Evolutionary conservation across 2,329 filamentous ascomycete genomes (phyloP), one percentile per base, ranked within the genome.

Genomic region (Sporothrix euskadiensis): DNA sequence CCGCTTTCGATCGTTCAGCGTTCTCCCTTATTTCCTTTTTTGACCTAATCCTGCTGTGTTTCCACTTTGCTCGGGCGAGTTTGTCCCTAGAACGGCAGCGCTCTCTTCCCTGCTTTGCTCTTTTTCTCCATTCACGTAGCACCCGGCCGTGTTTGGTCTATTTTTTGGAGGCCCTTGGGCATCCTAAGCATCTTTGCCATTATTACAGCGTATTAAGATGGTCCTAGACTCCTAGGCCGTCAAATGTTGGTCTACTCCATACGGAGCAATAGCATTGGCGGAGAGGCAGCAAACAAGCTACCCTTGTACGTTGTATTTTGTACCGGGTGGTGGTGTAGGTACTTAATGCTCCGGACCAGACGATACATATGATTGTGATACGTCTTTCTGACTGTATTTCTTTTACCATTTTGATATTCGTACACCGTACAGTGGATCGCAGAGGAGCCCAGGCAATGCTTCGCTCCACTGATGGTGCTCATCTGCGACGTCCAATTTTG

Each of bases 291-390:
- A 59, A 71, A 35, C 22, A 71, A 68, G 71, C 71, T 73, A 73
- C 71, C 71, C 71, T 73, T 57, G 71, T 41, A 69, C 22, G 71
- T 73, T 59, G 71, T 54, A 73, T 73, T 63, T 32, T 63, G 35
- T 47, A 59, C 22, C 54, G 26, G 54, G 41, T 30, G 19, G 41
- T 63, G 56, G 44, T 49, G 26, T 63, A 71, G 22, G 41, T 52
- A 63, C 41, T 71, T 39, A 71, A 71, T 52, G 41, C 69, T 63
- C 54, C 69, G 54, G 26, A 61, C 63, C 41, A 66, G 49, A 22
- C 39, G 19, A 22, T 69, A 52, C 65, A 52, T 68, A 26, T 68
- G 30, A 52, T 68, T 68, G 44, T 68, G 30, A 35, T 68, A 52
- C 44, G 26, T 68, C 54, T 44, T 39, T 69, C 47, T 57, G 49